phyloP scores from a whole-genome alignment of 192 early-diverging fungal species.

The Entomortierella parvispora region DNA sequence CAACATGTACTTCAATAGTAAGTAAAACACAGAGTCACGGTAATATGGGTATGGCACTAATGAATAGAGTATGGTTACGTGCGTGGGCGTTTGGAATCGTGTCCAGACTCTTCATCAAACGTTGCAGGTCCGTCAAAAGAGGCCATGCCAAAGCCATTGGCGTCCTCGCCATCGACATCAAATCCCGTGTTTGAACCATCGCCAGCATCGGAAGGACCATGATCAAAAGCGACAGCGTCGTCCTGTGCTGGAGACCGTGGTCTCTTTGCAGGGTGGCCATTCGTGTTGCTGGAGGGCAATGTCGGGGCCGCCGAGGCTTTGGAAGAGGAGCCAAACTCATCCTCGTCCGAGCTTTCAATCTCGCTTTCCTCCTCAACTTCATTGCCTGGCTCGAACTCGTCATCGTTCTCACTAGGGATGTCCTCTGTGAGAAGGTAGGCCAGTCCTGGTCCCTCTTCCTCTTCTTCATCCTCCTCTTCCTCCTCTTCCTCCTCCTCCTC shows the following conservation, averaged over 20 bases:
- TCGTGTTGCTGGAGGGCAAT: slow-evolving; percentile 20
- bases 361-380: slow-evolving; percentile 48
- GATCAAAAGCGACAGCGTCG: slow-evolving; percentile 18
- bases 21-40: too few relatives aligned
- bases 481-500: slow-evolving; percentile 28
- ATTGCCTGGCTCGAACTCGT: slow-evolving; percentile 39
- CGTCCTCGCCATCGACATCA: slow-evolving; percentile 38
- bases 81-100: slow-evolving; percentile 40
- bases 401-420: slow-evolving; percentile 43
- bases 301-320: neutral
- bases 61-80: slow-evolving; percentile 15
- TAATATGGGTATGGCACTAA: too few relatives aligned
- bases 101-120: slow-evolving; percentile 39
- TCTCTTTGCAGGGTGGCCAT: slow-evolving; percentile 27
- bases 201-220: neutral
- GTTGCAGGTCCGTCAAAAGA: slow-evolving; percentile 48
- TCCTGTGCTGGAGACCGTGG: slow-evolving; percentile 38
- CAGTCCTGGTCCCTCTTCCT: slow-evolving; percentile 33
- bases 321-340: slow-evolving; percentile 20
- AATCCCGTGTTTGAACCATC: slow-evolving; percentile 12
- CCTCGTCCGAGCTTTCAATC: slow-evolving; percentile 48
- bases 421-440: slow-evolving; percentile 32
- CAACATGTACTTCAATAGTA: too few relatives aligned
- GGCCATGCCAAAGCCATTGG: slow-evolving; percentile 43
- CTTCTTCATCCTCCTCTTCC: slow-evolving; percentile 20